Percentiles rank a stretch among this genome's conserved stretches.
phyloP scores from a whole-genome alignment of 768 basidiomycete genomes.

The Tulasnella calospora region DNA sequence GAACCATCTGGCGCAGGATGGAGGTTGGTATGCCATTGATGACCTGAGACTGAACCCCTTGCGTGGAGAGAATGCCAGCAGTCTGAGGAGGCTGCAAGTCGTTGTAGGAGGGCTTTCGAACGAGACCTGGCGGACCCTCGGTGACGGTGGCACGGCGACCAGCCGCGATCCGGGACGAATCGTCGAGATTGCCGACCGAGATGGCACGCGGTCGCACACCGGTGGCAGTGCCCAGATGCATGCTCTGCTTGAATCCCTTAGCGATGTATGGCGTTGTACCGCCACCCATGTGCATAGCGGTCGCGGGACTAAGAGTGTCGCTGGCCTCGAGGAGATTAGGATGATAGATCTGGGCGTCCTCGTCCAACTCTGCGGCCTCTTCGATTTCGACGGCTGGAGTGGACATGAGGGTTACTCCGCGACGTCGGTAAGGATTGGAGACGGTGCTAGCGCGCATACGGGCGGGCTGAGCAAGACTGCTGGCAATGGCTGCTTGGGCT shows the following conservation, averaged over 20 bases:
- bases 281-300: conserved; percentile 48
- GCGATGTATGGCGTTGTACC: conserved; percentile 49
- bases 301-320: conserved; percentile 50
- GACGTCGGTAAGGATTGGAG: conserved; percentile 84
- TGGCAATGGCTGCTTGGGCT: conserved; percentile 84
- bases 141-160: conserved; percentile 25
- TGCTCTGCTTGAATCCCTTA: conserved; percentile 68
- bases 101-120: conserved; percentile 26
- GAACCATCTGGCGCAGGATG: conserved; percentile 25
- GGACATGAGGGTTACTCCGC: conserved; percentile 51
- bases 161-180: conserved; percentile 41
- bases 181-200: conserved; percentile 83
- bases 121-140: conserved; percentile 19
- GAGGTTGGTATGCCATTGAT: conserved; percentile 22
- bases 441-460: conserved; percentile 86
- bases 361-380: conserved; percentile 59
- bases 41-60: neutral
- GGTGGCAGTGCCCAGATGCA: conserved; percentile 50
- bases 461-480: conserved; percentile 70
- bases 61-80: conserved; percentile 15
- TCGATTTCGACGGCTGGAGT: conserved; percentile 49
- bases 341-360: conserved; percentile 36
- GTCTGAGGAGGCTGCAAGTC: conserved; percentile 22
- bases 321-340: conserved; percentile 58
- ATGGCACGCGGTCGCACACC: conserved; percentile 69